phyloP scores from a whole-genome alignment of 2,329 filamentous ascomycete species.

The Phyllosticta paracitricarpa region DNA sequence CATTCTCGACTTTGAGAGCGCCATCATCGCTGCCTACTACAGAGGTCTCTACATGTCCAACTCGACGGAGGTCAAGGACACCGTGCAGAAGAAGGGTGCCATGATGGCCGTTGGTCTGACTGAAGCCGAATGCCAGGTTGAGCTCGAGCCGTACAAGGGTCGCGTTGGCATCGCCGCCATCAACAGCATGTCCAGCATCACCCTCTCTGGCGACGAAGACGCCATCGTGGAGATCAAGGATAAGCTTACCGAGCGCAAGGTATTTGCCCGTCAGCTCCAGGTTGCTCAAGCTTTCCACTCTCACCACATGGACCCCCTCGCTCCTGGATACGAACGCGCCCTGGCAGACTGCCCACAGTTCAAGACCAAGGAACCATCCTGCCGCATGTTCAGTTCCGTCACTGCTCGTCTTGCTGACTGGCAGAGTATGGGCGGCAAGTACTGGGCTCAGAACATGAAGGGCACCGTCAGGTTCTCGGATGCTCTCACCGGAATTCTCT shows the following conservation, averaged over 20 bases:
- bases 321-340: neutral
- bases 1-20: constrained; percentile 13
- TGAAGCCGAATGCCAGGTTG: neutral
- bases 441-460: constrained; percentile 40
- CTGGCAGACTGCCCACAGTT: neutral
- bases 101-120: constrained; percentile 24
- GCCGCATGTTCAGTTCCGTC: neutral
- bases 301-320: constrained; percentile 12
- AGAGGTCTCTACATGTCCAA: constrained; percentile 4
- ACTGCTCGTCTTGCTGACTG: neutral
- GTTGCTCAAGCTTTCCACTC: constrained; percentile 17
- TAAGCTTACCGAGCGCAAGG: constrained; percentile 10
- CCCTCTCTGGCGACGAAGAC: constrained; percentile 15
- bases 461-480: constrained; percentile 37
- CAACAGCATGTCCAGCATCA: constrained; percentile 16
- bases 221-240: constrained; percentile 8
- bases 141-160: constrained; percentile 12
- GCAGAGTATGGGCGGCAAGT: constrained; percentile 19
- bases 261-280: constrained; percentile 12
- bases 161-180: constrained; percentile 16
- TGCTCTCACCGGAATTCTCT: constrained; percentile 21
- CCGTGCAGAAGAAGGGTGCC: constrained; percentile 15
- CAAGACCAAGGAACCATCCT: neutral
- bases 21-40: constrained; percentile 20
- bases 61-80: neutral